phyloP scores from a whole-genome alignment of 2,329 filamentous ascomycete species.

The Exophiala calicioides region DNA sequence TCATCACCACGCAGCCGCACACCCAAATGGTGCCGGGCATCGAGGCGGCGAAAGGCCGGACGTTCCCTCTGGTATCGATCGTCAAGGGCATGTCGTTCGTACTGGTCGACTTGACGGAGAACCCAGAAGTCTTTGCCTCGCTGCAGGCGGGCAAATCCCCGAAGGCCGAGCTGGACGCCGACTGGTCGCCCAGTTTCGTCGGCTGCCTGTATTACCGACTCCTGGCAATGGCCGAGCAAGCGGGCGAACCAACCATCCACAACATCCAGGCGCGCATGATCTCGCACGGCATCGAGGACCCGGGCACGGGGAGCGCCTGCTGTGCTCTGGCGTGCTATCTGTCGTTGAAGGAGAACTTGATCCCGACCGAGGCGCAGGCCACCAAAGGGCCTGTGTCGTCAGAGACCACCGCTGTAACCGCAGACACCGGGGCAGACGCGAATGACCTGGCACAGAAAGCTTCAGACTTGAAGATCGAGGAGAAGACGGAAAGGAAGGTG shows the following conservation, averaged over 20 bases:
- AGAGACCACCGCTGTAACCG: no score
- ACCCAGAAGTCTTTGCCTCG: constrained; percentile 30
- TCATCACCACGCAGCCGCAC: constrained; percentile 33
- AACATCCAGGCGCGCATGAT: constrained; percentile 38
- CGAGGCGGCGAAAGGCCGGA: constrained; percentile 32
- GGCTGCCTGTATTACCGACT: constrained; percentile 38
- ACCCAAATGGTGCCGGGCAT: constrained; percentile 31
- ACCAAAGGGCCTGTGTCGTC: no score
- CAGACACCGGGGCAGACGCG: no score
- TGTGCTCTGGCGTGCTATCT: constrained; percentile 60
- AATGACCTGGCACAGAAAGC: constrained; percentile 43
- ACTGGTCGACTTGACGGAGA: constrained; percentile 36
- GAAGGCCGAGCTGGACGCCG: constrained; percentile 34
- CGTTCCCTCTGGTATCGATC: constrained; percentile 60
- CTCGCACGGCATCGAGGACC: constrained; percentile 53
- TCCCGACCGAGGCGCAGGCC: no score
- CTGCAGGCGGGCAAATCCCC: constrained; percentile 33
- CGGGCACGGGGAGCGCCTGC: constrained; percentile 65
- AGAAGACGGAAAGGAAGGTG: constrained; percentile 40
- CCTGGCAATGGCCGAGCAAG: constrained; percentile 29
- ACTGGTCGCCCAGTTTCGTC: constrained; percentile 34
- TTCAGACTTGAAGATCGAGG: constrained; percentile 38
- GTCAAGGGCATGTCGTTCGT: constrained; percentile 68
- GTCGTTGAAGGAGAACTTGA: no score
- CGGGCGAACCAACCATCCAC: constrained; percentile 33